A percentile compares a stretch with the other conserved stretches of the same genome.
These are phyloP conservation scores for Cephalotrichum gorgonifer DNA, from an alignment of 2,329 filamentous ascomycete species.

Conservation along the genomic window DNA sequence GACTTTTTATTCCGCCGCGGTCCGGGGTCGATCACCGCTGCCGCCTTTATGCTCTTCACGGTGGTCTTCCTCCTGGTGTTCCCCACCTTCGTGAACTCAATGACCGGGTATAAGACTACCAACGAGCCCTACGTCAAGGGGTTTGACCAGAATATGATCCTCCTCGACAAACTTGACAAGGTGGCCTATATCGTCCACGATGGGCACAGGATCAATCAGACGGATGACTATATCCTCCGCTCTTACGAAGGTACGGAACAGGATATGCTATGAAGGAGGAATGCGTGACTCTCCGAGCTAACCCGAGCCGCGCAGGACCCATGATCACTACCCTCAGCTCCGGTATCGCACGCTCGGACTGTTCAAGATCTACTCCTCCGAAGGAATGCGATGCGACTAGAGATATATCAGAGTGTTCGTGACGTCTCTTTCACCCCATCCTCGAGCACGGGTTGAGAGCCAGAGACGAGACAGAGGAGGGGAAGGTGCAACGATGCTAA, in stretches of 20 bases:
- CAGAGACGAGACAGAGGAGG: not conserved
- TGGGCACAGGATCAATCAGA: slow-evolving; percentile 11
- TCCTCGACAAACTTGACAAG: slow-evolving; percentile 8
- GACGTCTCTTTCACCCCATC: not conserved
- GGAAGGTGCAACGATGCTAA: too few relatives aligned
- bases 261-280: not conserved
- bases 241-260: not conserved
- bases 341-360: not conserved
- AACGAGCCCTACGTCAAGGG: slow-evolving; percentile 13
- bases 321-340: too few relatives aligned
- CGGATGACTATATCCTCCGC: slow-evolving; percentile 8
- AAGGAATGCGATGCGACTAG: not conserved
- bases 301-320: too few relatives aligned
- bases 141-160: slow-evolving; percentile 9
- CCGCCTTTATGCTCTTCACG: slow-evolving; percentile 13
- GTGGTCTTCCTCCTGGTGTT: slow-evolving; percentile 16
- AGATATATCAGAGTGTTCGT: not conserved
- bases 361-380: not conserved
- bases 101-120: slow-evolving; percentile 17
- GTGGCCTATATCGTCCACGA: slow-evolving; percentile 15
- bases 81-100: slow-evolving; percentile 16
- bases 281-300: too few relatives aligned
- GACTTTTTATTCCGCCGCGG: slow-evolving; percentile 10
- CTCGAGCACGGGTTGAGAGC: too few relatives aligned
- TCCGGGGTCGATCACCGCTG: slow-evolving; percentile 12